Conservation (phyloP, 305 asterid genomes). For the Euphrasia arctica region DNA sequence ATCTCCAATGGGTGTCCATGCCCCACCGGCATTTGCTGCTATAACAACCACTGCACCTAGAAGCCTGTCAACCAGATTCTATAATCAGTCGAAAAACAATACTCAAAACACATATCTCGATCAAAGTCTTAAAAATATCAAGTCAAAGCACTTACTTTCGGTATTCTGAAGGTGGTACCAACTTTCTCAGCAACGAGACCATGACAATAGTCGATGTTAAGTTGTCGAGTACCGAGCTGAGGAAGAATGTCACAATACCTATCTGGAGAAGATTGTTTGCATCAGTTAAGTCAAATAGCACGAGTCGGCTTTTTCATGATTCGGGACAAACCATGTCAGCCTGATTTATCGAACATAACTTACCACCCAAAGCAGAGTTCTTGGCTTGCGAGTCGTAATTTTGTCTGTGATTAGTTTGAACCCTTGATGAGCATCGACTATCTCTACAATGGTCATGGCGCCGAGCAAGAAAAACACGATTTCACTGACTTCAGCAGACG, state of each 20-base stretch:
- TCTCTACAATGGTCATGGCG: slow-evolving; percentile 99
- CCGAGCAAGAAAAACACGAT: slow-evolving; percentile 95
- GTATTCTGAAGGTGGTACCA: slow-evolving; percentile 94
- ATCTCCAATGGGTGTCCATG: slow-evolving; percentile 99
- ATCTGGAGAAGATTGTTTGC: slow-evolving; percentile 49
- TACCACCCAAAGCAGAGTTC: slow-evolving; percentile 98
- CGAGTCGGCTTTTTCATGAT: background rate
- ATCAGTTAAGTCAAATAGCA: slow-evolving; percentile 24
- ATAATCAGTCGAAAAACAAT: background rate
- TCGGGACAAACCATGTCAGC: background rate
- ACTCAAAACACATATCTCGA: slow-evolving; percentile 1
- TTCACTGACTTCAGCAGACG: slow-evolving; percentile 96
- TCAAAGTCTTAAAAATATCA: background rate
- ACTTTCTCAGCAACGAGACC: slow-evolving; percentile 93
- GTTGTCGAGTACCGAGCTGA: slow-evolving; percentile 93
- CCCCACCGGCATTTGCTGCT: slow-evolving; percentile 99
- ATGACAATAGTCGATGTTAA: slow-evolving; percentile 96
- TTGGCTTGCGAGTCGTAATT: slow-evolving; percentile 94
- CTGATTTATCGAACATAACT: slow-evolving; percentile 30
- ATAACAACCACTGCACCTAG: slow-evolving; percentile 94
- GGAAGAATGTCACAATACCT: slow-evolving; percentile 89
- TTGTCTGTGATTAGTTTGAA: slow-evolving; percentile 93
- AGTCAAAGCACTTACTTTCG: slow-evolving; percentile 64
- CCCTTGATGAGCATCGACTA: slow-evolving; percentile 98
- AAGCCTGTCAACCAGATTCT: slow-evolving; percentile 56